A percentile compares a stretch with the other conserved stretches of the same genome.
Evolutionary conservation across 441 rosid genomes (phyloP).

Genomic region (Syzygium syzygioides): DNA sequence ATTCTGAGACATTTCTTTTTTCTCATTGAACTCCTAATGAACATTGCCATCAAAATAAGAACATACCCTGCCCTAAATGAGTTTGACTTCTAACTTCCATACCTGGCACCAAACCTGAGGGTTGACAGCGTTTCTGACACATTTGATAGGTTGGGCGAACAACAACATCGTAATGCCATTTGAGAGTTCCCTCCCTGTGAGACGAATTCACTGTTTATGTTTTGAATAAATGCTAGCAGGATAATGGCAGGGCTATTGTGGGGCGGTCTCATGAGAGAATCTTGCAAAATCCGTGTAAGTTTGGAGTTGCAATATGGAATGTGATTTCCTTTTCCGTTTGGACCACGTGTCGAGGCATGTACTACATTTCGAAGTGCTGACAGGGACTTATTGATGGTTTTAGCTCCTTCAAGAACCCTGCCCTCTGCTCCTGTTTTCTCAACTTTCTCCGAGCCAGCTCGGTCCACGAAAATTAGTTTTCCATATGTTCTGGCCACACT

Average conservation of each 20-base stretch:
- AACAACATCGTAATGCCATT: conserved; percentile 70
- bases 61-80: not conserved
- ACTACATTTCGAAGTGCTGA: conserved; percentile 85
- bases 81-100: not conserved
- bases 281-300: conserved; percentile 85
- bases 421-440: conserved; percentile 99
- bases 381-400: conserved; percentile 80
- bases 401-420: conserved; percentile 84
- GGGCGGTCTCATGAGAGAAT: conserved; percentile 57
- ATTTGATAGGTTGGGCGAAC: conserved; percentile 75
- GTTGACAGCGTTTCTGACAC: conserved; percentile 76
- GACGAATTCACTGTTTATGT: conserved; percentile 4
- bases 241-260: conserved; percentile 3
- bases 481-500: conserved; percentile 48
- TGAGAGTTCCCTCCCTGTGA: conserved; percentile 75
- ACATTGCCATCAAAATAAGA: not conserved
- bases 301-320: conserved; percentile 87
- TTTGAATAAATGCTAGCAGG: conserved; percentile 3
- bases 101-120: conserved; percentile 86
- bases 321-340: conserved; percentile 55
- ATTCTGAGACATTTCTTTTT: not conserved
- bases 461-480: conserved; percentile 73
- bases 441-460: conserved; percentile 91
- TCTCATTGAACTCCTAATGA: not conserved
- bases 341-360: conserved; percentile 68